phyloP scores from a whole-genome alignment of 2,329 filamentous ascomycete species.

The Thelonectria olida region DNA sequence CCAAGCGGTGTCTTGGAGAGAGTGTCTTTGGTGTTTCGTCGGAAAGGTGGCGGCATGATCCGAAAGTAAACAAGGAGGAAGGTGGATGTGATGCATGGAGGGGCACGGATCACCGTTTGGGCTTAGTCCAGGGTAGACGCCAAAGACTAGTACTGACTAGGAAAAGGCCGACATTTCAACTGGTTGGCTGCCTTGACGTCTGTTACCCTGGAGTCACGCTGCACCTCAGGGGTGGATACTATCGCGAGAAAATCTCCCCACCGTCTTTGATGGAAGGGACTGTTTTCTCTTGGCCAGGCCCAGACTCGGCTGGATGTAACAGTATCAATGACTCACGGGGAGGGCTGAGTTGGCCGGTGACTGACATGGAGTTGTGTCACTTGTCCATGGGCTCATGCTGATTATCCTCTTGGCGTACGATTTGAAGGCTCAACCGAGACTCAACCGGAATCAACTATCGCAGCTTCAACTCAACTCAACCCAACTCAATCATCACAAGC shows the following conservation, averaged over 20 bases:
- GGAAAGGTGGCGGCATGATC: slow-evolving; percentile 2
- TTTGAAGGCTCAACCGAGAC: too few species aligned
- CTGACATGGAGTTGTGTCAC: too few species aligned
- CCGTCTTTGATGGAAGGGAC: not conserved
- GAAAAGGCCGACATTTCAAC: not conserved
- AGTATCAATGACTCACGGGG: slow-evolving; percentile 10
- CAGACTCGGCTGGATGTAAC: slow-evolving; percentile 1
- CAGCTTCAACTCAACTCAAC: too few species aligned
- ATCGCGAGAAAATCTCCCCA: not conserved
- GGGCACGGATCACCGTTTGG: too few species aligned
- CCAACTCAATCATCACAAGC: too few species aligned
- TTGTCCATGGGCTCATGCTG: too few species aligned
- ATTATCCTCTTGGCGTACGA: too few species aligned
- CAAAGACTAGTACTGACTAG: not conserved
- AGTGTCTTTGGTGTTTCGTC: not conserved
- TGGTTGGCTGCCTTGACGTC: not conserved
- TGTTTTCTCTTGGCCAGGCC: not conserved
- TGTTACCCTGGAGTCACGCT: not conserved
- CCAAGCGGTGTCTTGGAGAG: not conserved
- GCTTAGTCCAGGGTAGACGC: not conserved
- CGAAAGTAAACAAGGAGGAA: slow-evolving; percentile 5
- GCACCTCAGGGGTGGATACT: not conserved
- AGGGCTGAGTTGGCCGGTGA: not conserved
- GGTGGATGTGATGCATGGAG: not conserved
- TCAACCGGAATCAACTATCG: too few species aligned